Conservation (phyloP, 2,329 filamentous ascomycete genomes). For the Fusarium sp. region DNA sequence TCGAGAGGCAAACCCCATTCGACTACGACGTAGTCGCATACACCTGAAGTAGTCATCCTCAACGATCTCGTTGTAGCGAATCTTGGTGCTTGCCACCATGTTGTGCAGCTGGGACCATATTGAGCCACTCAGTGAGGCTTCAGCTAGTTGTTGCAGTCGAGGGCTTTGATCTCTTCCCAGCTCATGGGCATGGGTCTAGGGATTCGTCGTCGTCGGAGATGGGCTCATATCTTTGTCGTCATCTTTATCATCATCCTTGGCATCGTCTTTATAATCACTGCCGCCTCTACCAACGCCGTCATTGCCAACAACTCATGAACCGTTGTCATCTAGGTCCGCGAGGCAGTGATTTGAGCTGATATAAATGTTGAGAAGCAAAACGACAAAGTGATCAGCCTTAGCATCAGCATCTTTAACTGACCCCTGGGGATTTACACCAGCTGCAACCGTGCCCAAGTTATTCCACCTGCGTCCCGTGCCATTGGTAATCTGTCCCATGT, state of each 20-base stretch:
- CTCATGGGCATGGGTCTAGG: neutral
- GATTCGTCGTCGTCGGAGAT: neutral
- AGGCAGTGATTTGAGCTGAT: neutral
- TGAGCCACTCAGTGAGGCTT: neutral
- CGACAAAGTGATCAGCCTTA: constrained; percentile 13
- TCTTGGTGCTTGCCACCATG: too few relatives aligned
- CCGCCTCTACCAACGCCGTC: neutral
- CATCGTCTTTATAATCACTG: neutral
- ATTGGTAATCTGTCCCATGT: neutral
- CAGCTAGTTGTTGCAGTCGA: neutral
- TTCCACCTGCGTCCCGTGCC: neutral
- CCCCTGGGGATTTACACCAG: neutral
- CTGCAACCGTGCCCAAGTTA: neutral
- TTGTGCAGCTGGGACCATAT: too few relatives aligned
- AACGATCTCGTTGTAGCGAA: neutral
- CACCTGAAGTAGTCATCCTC: neutral
- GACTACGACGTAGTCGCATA: neutral
- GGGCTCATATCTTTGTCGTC: neutral
- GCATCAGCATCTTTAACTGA: constrained; percentile 22
- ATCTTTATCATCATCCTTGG: neutral
- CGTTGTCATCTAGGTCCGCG: neutral
- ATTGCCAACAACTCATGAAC: neutral
- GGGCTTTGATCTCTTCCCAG: neutral
- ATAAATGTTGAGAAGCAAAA: constrained; percentile 1
- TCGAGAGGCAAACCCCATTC: neutral